Percentiles rank a stretch among this genome's conserved stretches.
Evolutionary conservation across 257 asterid species (phyloP).

Genomic region (Mentha longifolia): DNA sequence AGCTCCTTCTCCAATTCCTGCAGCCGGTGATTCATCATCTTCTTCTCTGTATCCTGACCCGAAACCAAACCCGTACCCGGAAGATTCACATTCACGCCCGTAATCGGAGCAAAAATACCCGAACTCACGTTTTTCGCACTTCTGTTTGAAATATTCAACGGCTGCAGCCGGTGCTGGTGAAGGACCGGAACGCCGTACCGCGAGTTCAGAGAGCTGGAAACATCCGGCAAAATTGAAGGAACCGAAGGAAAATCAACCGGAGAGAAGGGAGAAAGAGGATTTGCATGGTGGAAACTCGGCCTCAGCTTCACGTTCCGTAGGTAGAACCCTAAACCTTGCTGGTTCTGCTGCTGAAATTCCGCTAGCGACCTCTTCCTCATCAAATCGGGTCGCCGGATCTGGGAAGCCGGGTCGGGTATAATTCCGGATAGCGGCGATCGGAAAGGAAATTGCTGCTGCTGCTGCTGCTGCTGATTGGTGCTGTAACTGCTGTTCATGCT

Average conservation of each 20-base stretch:
- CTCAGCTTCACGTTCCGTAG: slow-evolving; percentile 74
- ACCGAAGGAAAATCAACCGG: slow-evolving; percentile 60
- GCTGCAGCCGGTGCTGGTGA: slow-evolving; percentile 54
- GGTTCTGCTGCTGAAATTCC: slow-evolving; percentile 63
- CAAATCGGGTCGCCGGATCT: slow-evolving; percentile 62
- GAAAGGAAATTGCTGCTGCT: slow-evolving; percentile 49
- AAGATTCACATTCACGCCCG: neutral
- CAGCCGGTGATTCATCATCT: slow-evolving; percentile 60
- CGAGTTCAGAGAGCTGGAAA: slow-evolving; percentile 43
- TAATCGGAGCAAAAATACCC: slow-evolving; percentile 39
- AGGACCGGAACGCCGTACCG: slow-evolving; percentile 56
- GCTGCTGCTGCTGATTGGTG: slow-evolving; percentile 43
- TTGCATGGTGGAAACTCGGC: slow-evolving; percentile 54
- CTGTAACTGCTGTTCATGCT: slow-evolving; percentile 33
- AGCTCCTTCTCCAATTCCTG: slow-evolving; percentile 81
- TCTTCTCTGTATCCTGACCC: slow-evolving; percentile 46
- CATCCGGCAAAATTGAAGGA: slow-evolving; percentile 40
- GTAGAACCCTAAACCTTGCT: slow-evolving; percentile 54
- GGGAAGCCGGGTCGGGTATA: slow-evolving; percentile 52
- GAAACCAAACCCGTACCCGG: slow-evolving; percentile 27
- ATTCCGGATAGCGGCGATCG: slow-evolving; percentile 66
- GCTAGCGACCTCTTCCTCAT: slow-evolving; percentile 74
- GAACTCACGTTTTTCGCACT: slow-evolving; percentile 27
- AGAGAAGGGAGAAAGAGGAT: slow-evolving; percentile 62
- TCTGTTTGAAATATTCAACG: slow-evolving; percentile 24